Conservation (phyloP, 2,329 filamentous ascomycete genomes). For the Fusarium odoratissimum region DNA sequence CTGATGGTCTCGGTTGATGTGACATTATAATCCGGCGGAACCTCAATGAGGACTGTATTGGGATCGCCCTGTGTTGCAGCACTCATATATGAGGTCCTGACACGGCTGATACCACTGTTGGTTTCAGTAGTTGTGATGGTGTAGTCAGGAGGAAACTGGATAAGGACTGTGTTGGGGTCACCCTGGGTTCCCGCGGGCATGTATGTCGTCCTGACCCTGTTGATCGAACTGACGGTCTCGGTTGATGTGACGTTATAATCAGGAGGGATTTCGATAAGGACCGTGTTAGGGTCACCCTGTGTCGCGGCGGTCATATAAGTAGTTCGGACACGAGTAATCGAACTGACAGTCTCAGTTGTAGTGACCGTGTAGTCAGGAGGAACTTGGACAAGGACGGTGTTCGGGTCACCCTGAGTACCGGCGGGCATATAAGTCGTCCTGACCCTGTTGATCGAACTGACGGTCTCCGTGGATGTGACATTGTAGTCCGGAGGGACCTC, state of each 20-base stretch:
- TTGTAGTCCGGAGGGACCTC: neutral
- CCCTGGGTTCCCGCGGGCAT: neutral
- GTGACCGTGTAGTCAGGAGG: neutral
- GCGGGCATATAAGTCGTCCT: neutral
- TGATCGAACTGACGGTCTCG: neutral
- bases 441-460: neutral
- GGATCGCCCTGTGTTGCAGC: neutral
- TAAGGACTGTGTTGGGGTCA: slow-evolving; percentile 4
- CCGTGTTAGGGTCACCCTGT: neutral
- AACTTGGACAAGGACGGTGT: neutral
- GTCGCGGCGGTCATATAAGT: neutral
- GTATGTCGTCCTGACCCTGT: neutral
- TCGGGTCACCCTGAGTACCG: neutral
- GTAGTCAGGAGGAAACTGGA: neutral
- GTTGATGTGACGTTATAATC: neutral
- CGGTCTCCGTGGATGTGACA: neutral
- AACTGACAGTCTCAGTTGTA: neutral
- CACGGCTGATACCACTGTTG: neutral
- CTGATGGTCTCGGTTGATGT: neutral
- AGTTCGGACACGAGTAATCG: slow-evolving; percentile 1
- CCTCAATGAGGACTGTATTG: neutral
- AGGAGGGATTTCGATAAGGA: neutral
- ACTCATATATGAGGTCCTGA: neutral
- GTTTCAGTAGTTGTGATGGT: neutral
- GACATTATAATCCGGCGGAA: neutral